Evolutionary conservation across 1,284 basidiomycete genomes (phyloP).

Genomic region (Fomitopsis pinicola): DNA sequence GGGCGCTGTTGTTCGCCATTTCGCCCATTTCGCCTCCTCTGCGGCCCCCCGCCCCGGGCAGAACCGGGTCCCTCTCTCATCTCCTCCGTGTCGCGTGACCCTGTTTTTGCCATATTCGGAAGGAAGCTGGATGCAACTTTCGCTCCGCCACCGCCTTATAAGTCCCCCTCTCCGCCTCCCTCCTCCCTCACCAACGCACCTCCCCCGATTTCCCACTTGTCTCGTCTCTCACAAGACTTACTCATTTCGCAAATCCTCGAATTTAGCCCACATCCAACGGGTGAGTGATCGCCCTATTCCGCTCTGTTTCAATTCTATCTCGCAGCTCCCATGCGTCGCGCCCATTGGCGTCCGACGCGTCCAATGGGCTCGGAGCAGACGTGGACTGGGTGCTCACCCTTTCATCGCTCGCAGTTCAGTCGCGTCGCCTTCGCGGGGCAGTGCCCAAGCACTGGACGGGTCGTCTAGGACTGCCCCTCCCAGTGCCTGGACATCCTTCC

Average conservation of each 20-base stretch:
- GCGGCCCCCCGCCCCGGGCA: constrained; percentile 23
- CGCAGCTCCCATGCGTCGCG: neutral
- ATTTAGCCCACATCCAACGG: neutral
- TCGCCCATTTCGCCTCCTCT: neutral
- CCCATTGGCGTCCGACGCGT: neutral
- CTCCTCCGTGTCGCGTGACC: constrained; percentile 18
- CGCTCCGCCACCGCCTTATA: constrained; percentile 17
- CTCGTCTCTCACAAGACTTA: neutral
- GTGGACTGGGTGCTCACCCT: too few relatives aligned
- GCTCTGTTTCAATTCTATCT: neutral
- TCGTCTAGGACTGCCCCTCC: too few relatives aligned
- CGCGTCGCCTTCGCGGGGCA: too few relatives aligned
- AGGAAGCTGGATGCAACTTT: constrained; percentile 18
- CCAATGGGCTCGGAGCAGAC: neutral
- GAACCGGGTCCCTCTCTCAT: constrained; percentile 16
- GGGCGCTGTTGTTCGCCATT: neutral
- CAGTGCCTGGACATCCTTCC: too few relatives aligned
- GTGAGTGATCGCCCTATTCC: neutral
- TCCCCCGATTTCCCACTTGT: neutral
- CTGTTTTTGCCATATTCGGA: constrained; percentile 11
- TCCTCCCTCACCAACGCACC: constrained; percentile 10
- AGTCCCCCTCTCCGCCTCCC: constrained; percentile 12
- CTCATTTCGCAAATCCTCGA: neutral
- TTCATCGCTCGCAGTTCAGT: too few relatives aligned
- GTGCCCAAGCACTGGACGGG: too few relatives aligned